phyloP scores from a whole-genome alignment of 2,329 filamentous ascomycete genomes.

The Arthrobotrys sinensis region DNA sequence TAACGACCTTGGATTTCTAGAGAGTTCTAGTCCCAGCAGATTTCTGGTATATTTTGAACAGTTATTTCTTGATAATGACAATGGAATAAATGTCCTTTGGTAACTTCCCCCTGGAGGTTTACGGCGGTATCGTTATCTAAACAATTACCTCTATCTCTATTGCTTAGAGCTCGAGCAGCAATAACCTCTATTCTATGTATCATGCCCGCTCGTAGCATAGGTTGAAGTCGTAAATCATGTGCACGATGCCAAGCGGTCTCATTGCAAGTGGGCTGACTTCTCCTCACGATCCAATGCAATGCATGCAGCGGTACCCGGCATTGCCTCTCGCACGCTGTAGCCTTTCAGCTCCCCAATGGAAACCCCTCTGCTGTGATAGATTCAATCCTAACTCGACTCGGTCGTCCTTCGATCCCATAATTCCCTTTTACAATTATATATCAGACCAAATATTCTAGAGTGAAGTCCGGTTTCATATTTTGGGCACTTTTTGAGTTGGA shows the following conservation, averaged over 20 bases:
- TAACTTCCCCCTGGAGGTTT: background rate
- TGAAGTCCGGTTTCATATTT: slow-evolving; percentile 1
- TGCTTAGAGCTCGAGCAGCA: too few relatives aligned
- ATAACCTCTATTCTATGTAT: too few relatives aligned
- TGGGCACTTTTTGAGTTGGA: slow-evolving; percentile 31
- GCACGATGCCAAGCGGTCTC: slow-evolving; percentile 15
- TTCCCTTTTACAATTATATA: background rate
- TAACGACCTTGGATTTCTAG: too few relatives aligned
- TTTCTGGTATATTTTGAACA: background rate
- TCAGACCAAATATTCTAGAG: background rate
- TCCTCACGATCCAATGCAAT: slow-evolving; percentile 41
- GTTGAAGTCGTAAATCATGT: slow-evolving; percentile 15
- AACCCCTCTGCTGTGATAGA: slow-evolving; percentile 8
- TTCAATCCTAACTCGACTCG: background rate
- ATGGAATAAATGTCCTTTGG: background rate
- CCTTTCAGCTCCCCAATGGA: slow-evolving; percentile 26
- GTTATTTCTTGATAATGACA: background rate
- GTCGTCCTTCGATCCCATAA: background rate
- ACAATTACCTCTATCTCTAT: background rate
- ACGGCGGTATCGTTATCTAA: too few relatives aligned
- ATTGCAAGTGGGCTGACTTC: slow-evolving; percentile 48
- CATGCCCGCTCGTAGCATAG: background rate
- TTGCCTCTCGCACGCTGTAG: slow-evolving; percentile 28
- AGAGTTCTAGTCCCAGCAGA: background rate
- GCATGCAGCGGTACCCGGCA: slow-evolving; percentile 25